Evolutionary conservation across 2,329 filamentous ascomycete species (phyloP), one percentile per base, ranked within the genome.

Genomic region (Cladophialophora bantiana): DNA sequence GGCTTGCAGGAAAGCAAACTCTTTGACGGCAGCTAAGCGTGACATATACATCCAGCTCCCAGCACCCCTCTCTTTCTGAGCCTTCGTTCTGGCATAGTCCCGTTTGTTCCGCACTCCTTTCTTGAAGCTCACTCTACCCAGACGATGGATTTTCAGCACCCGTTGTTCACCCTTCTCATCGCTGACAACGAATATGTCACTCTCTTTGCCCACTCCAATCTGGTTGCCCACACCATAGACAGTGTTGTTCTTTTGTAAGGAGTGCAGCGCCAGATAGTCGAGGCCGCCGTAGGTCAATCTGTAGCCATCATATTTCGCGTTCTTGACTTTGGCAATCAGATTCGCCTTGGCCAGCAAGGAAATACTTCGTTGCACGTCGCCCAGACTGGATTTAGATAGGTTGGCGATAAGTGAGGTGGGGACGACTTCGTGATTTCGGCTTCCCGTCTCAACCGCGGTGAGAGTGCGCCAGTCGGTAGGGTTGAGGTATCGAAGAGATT

Each of bases 11-110:
- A 98, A 98, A 3, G 94, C 90, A 78, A 87, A 96, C 78, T 99
- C 95, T 77, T 96, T 97, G 83, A 95, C 88, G 12, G 95, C 95
- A 7, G 96, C 94, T 40, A 99, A 85, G 48, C 93, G 86, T 12
- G 92, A 96, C 79, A 99, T 92, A 78, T 99, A 97, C 94, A 98
- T 97, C 95, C 95, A 99, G 50, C 92, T 95, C 4, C 89, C 93
- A 15, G 90, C 90, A 65, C 85, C 85, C 58, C 72, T 64, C 55
- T 73, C 70, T 54, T 71, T 72, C 65, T 73, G 70, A 35, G 67
- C 65, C 55, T 65, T 68, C 73, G 95, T 93, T 73, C 91, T 90
- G 63, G 98, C 88, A 79, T 99, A 99, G 80, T 99, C 95, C 72
- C 95, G 88, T 81, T 98, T 98, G 34, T 91, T 89, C 81, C 97